Base-by-base conservation (phyloP, 1,284 basidiomycete genomes). In the Exobasidium cylindrosporum region DNA sequence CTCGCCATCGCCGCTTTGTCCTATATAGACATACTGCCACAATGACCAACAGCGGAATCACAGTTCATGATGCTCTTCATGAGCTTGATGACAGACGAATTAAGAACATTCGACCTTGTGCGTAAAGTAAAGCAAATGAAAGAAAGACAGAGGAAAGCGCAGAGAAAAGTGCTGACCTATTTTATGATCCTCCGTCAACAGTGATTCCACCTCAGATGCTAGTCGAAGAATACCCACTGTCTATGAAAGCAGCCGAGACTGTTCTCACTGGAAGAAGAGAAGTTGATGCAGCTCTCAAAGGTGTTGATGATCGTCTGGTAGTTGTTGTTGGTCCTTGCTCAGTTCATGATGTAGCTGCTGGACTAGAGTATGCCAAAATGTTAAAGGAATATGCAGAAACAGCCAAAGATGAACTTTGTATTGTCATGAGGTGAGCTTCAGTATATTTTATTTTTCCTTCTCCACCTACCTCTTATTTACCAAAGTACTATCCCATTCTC, bases 401-500 rank as follows among this genome's bases (percentile, higher is more conserved):
- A 21, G 87, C 90, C 32, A 87, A 87, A 78, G 88, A 90, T 11
- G 95, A 97, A 76, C 85, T 98, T 43, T 86, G 90, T 81, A 97
- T 98, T 77, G 85, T 97, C 73, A 97, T 97, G 94, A 63, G 65
- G 63, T 70, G 49, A 2, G 63, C 58, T 31, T 5, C 54, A 44
- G 35, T 40, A 17, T 17, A n/a, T n/a, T n/a, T n/a, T n/a, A n/a
- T n/a, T n/a, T n/a, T 46, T 57, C 40, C 24, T 21, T 3, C 32
- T 59, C n/a, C n/a, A 26, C 24, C 10, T 49, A 26, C 26, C 49
- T 24, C 68, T 62, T 47, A 60, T 13, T 7, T 29, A 31, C 40
- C 11, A 49, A 29, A 30, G 29, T 54, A 26, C 31, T 23, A 24
- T 21, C 55, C 43, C 45, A 43, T 3, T 35, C 29, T 29, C 24